A percentile compares a stretch with the other conserved stretches of the same genome.
Evolutionary conservation across 2,329 filamentous ascomycete genomes (phyloP).

Genomic region (Dactylellina drechsleri): DNA sequence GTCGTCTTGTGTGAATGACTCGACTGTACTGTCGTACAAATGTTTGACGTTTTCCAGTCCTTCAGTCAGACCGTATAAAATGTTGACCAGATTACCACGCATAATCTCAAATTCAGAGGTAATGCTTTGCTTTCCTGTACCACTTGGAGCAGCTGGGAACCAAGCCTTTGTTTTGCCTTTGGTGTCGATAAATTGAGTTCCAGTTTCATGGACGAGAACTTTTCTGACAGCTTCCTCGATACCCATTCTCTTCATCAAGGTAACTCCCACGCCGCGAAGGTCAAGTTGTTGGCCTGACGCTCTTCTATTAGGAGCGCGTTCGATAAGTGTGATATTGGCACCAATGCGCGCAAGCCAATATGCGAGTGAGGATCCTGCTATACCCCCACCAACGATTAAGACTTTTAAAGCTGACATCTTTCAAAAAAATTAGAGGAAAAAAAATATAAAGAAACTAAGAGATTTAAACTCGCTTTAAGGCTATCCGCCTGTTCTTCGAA

Average conservation of each 20-base stretch:
- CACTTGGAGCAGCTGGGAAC: slow-evolving; percentile 63
- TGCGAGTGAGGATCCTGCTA: slow-evolving; percentile 64
- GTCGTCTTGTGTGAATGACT: slow-evolving; percentile 58
- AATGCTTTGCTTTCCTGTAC: slow-evolving; percentile 64
- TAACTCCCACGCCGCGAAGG: slow-evolving; percentile 63
- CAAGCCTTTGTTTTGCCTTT: slow-evolving; percentile 62
- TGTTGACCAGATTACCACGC: slow-evolving; percentile 67
- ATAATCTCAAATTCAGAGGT: slow-evolving; percentile 72
- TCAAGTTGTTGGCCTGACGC: slow-evolving; percentile 65
- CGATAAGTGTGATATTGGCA: slow-evolving; percentile 64
- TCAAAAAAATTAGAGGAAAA: too few species aligned
- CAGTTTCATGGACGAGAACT: slow-evolving; percentile 65
- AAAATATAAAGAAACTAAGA: too few species aligned
- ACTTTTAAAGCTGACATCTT: slow-evolving; percentile 62
- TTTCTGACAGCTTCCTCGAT: slow-evolving; percentile 61
- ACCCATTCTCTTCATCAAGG: slow-evolving; percentile 62
- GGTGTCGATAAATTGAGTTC: slow-evolving; percentile 65
- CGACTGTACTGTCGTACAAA: neutral
- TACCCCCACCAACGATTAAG: slow-evolving; percentile 66
- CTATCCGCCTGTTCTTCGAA: too few species aligned
- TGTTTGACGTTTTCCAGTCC: slow-evolving; percentile 56
- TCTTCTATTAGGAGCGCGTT: slow-evolving; percentile 62
- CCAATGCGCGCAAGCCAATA: slow-evolving; percentile 62
- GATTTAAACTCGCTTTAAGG: too few species aligned
- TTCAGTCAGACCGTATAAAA: slow-evolving; percentile 64